A percentile compares a stretch with the other conserved stretches of the same genome.
Conservation (phyloP, 2,329 filamentous ascomycete species). For the Epichloe baconii region DNA sequence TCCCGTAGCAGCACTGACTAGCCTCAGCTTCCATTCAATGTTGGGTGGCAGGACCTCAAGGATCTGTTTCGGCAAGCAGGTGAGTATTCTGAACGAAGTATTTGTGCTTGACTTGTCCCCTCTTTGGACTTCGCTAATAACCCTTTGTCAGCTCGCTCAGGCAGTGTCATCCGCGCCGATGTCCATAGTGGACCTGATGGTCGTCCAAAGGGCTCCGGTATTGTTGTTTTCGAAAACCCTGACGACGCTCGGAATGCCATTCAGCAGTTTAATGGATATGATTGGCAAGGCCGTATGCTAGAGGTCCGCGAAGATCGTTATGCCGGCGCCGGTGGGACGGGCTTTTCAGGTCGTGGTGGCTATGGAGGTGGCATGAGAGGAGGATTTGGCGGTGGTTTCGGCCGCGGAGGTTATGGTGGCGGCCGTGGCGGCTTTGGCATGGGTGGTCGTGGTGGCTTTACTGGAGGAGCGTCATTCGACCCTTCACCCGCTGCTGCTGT, state of each 20-base stretch:
- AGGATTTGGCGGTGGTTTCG: constrained; percentile 43
- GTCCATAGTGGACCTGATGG: constrained; percentile 87
- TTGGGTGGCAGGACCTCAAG: constrained; percentile 98
- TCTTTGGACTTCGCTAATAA: neutral
- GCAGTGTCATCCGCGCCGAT: constrained; percentile 83
- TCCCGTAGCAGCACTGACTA: constrained; percentile 5
- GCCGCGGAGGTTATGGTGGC: constrained; percentile 38
- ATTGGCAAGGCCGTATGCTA: constrained; percentile 88
- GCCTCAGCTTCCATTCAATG: constrained; percentile 80
- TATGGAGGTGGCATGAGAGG: constrained; percentile 46
- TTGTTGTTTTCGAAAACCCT: constrained; percentile 88
- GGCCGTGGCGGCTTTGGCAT: constrained; percentile 30
- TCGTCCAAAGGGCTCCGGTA: constrained; percentile 89
- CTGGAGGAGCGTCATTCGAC: constrained; percentile 36
- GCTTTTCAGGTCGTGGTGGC: constrained; percentile 44
- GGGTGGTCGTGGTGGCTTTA: constrained; percentile 23
- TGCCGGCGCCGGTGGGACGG: constrained; percentile 51
- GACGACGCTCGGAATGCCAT: constrained; percentile 95
- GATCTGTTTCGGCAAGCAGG: constrained; percentile 97
- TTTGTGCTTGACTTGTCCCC: neutral
- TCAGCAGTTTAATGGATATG: constrained; percentile 94
- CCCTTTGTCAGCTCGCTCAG: constrained; percentile 38
- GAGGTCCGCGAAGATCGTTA: constrained; percentile 96
- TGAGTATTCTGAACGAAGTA: constrained; percentile 35
- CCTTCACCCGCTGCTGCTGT: constrained; percentile 32